A percentile compares a stretch with the other conserved stretches of the same genome.
These are phyloP conservation scores for Saturnispora zaruensis DNA, from an alignment of 805 yeast genomes.

Conservation along the genomic window DNA sequence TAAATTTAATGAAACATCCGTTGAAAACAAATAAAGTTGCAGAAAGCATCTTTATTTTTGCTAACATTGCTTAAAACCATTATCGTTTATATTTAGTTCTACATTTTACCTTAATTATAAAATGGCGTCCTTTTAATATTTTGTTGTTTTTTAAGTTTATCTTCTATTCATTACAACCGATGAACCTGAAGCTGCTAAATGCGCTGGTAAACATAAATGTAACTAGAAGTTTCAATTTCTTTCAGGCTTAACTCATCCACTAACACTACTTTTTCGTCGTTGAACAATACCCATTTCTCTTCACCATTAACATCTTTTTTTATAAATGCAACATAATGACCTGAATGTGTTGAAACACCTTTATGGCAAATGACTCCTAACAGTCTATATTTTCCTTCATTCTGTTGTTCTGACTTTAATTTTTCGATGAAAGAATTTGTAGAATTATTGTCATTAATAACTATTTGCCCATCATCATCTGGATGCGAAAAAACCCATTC, in stretches of 20 bases:
- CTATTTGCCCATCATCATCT: conserved; percentile 60
- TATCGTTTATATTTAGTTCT: background rate
- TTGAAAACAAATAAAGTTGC: too few relatives aligned
- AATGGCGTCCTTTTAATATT: background rate
- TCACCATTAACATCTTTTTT: conserved; percentile 35
- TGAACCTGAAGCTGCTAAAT: background rate
- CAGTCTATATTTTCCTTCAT: conserved; percentile 33
- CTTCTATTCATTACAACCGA: background rate
- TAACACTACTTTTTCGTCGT: conserved; percentile 79
- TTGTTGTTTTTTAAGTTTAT: background rate
- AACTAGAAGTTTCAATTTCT: conserved; percentile 40
- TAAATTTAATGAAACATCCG: too few relatives aligned
- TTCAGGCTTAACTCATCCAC: conserved; percentile 36
- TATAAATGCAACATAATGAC: conserved; percentile 81
- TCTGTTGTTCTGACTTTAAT: conserved; percentile 2
- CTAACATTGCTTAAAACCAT: background rate
- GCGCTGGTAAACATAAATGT: conserved; percentile 36
- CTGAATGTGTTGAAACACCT: conserved; percentile 83
- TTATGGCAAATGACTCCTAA: conserved; percentile 77
- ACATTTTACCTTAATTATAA: background rate
- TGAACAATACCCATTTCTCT: conserved; percentile 65
- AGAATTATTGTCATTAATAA: conserved; percentile 16
- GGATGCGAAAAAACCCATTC: conserved; percentile 88
- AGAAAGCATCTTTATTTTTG: background rate
- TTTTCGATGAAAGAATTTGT: conserved; percentile 11